phyloP scores from a whole-genome alignment of 805 yeast genomes.

The Candida alai region DNA sequence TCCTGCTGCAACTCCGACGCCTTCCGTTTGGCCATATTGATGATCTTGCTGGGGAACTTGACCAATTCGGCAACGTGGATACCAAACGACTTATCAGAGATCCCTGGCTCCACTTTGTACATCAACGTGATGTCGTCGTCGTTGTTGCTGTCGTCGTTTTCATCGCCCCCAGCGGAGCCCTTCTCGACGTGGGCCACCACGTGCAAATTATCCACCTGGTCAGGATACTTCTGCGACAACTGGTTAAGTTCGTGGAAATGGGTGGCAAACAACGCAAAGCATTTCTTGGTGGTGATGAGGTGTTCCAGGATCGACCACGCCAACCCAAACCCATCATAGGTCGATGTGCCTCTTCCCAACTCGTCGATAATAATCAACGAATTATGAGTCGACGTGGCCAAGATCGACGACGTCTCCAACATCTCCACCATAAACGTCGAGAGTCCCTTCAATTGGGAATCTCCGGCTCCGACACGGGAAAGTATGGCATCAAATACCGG shows the following conservation, averaged over 20 bases:
- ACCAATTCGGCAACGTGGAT: slow-evolving; percentile 97
- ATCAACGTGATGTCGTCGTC: slow-evolving; percentile 74
- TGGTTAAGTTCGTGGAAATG: slow-evolving; percentile 96
- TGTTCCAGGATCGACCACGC: slow-evolving; percentile 96
- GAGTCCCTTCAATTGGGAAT: slow-evolving; percentile 93
- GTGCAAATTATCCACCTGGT: slow-evolving; percentile 74
- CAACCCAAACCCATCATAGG: slow-evolving; percentile 96
- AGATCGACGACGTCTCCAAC: slow-evolving; percentile 88
- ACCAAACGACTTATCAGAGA: slow-evolving; percentile 94
- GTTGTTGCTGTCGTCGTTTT: slow-evolving; percentile 22
- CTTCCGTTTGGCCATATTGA: slow-evolving; percentile 93
- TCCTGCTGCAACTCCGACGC: slow-evolving; percentile 78
- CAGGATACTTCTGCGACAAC: slow-evolving; percentile 53
- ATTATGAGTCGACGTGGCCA: slow-evolving; percentile 71
- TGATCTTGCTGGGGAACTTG: slow-evolving; percentile 84
- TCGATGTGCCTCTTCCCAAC: slow-evolving; percentile 83
- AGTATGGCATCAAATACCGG: slow-evolving; percentile 86
- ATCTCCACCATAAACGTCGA: slow-evolving; percentile 92
- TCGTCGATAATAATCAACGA: slow-evolving; percentile 91
- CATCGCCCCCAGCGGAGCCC: slow-evolving; percentile 25
- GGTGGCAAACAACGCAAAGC: slow-evolving; percentile 91
- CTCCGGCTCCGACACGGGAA: slow-evolving; percentile 98
- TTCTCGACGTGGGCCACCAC: slow-evolving; percentile 88
- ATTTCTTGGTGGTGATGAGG: slow-evolving; percentile 62
- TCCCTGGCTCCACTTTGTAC: slow-evolving; percentile 95